Evolutionary conservation across 345 rosid genomes (phyloP).

Genomic region (Eucalyptus tenuipes): DNA sequence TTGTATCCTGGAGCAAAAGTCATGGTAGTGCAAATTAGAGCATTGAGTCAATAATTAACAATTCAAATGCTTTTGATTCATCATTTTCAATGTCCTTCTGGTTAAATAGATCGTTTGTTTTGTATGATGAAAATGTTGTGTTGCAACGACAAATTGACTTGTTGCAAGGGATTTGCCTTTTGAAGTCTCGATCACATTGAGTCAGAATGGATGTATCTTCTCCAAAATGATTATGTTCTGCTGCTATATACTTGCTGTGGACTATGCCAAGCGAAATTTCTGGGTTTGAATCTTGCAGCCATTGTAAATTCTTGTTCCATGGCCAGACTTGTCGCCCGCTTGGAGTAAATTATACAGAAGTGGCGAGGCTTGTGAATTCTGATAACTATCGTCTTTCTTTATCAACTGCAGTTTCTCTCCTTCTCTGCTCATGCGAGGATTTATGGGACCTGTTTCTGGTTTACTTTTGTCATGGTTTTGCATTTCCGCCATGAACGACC

Average conservation of each 20-base stretch:
- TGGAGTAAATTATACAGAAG: neutral
- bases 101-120: neutral
- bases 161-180: neutral
- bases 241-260: neutral
- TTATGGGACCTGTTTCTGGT: neutral
- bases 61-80: neutral
- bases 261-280: neutral
- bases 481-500: neutral
- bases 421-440: neutral
- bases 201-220: neutral
- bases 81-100: neutral
- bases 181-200: neutral
- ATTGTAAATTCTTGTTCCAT: neutral
- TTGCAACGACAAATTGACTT: neutral
- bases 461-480: neutral
- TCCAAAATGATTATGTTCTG: neutral
- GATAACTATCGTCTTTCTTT: neutral
- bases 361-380: neutral
- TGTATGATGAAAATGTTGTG: neutral
- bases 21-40: neutral
- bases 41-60: neutral
- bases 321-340: neutral
- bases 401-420: neutral
- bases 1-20: neutral
- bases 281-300: neutral